Conservation (phyloP, 2,329 filamentous ascomycete species). For the Microthyrium microscopicum region DNA sequence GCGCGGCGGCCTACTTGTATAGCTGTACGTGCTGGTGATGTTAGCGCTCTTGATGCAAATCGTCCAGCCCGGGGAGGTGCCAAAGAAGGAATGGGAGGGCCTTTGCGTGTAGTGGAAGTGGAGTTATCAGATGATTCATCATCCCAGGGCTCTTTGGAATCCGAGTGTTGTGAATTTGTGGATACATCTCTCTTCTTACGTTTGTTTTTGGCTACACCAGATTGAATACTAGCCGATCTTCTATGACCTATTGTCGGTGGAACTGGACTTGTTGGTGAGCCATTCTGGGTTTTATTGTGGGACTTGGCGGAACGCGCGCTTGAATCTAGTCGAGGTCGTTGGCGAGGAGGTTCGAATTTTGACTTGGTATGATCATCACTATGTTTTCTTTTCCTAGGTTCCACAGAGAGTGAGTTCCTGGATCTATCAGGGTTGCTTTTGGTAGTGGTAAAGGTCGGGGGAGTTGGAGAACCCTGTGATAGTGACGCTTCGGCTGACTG, state of each 20-base stretch:
- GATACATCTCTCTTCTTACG: slow-evolving; percentile 7
- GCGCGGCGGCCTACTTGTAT: slow-evolving; percentile 70
- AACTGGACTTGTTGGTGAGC: slow-evolving; percentile 14
- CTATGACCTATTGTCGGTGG: slow-evolving; percentile 6
- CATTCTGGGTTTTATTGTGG: slow-evolving; percentile 13
- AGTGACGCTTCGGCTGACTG: slow-evolving; percentile 7
- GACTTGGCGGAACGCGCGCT: slow-evolving; percentile 10
- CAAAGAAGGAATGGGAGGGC: slow-evolving; percentile 10
- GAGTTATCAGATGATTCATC: slow-evolving; percentile 9
- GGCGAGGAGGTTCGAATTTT: slow-evolving; percentile 22
- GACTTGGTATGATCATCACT: slow-evolving; percentile 20
- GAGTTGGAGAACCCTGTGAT: no score
- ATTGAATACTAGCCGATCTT: slow-evolving; percentile 8
- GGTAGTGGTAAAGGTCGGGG: slow-evolving; percentile 14
- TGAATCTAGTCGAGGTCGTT: slow-evolving; percentile 13
- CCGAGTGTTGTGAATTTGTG: slow-evolving; percentile 5
- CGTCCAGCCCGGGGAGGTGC: slow-evolving; percentile 31
- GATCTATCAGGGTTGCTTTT: slow-evolving; percentile 12
- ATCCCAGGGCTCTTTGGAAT: slow-evolving; percentile 6
- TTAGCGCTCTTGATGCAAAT: slow-evolving; percentile 45
- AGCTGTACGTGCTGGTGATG: slow-evolving; percentile 28
- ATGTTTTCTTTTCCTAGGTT: slow-evolving; percentile 24
- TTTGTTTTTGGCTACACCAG: background rate
- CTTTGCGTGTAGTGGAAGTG: slow-evolving; percentile 18
- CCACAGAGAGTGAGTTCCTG: slow-evolving; percentile 21